Evolutionary conservation across 1,284 basidiomycete species (phyloP).

Genomic region (Irpex sp.): DNA sequence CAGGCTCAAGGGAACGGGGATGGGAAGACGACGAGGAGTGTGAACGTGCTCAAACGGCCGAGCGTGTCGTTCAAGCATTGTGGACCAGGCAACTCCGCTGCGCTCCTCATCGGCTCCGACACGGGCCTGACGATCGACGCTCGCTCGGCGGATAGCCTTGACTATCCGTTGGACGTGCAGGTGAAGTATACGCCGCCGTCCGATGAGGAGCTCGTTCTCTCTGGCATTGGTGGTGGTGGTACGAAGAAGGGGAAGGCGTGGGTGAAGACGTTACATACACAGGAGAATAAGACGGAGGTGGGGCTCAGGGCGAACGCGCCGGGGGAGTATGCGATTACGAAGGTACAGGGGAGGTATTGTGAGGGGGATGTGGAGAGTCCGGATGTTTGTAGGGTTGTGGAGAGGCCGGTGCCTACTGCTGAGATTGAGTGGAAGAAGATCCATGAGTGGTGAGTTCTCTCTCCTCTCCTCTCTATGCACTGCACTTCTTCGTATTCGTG

Average conservation of each 20-base stretch:
- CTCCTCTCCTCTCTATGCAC: no score
- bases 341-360: slow-evolving; percentile 73
- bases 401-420: slow-evolving; percentile 71
- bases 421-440: slow-evolving; percentile 88
- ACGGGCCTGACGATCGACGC: slow-evolving; percentile 46
- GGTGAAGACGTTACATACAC: slow-evolving; percentile 52
- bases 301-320: slow-evolving; percentile 51
- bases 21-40: slow-evolving; percentile 35
- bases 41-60: slow-evolving; percentile 75
- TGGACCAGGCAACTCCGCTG: slow-evolving; percentile 64
- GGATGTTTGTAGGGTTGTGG: slow-evolving; percentile 68
- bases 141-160: slow-evolving; percentile 48
- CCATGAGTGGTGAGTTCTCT: slow-evolving; percentile 74
- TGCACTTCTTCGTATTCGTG: no score
- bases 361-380: slow-evolving; percentile 79
- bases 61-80: slow-evolving; percentile 72
- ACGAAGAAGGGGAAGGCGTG: slow-evolving; percentile 47
- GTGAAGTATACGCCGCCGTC: slow-evolving; percentile 53
- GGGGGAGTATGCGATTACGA: slow-evolving; percentile 79
- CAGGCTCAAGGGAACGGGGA: slow-evolving; percentile 25
- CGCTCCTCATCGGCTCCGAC: slow-evolving; percentile 70
- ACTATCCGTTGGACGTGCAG: slow-evolving; percentile 63
- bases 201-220: slow-evolving; percentile 30
- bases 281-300: slow-evolving; percentile 41
- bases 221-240: no score